phyloP scores from a whole-genome alignment of 352 stramenopile species.

The Phytophthora pseudosyringae region DNA sequence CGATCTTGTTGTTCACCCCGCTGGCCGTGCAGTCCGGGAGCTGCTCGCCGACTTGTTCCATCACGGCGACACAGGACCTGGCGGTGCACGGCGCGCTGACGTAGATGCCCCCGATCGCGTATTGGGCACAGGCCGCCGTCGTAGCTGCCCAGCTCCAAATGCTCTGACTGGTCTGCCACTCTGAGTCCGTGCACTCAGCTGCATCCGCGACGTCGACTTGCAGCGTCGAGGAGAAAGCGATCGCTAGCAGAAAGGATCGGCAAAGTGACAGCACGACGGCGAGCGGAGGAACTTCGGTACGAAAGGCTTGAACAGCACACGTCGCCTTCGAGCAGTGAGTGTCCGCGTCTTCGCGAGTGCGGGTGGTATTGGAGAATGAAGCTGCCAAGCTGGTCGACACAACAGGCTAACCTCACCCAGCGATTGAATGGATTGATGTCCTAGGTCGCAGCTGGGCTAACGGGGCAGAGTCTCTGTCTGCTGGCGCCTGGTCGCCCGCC shows the following conservation, averaged over 20 bases:
- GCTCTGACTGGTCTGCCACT: slow-evolving; percentile 18
- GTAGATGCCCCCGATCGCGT: slow-evolving; percentile 15
- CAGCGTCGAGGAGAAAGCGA: background rate
- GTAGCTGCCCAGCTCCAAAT: slow-evolving; percentile 23
- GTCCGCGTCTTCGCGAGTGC: background rate
- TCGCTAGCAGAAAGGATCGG: background rate
- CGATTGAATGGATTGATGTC: background rate
- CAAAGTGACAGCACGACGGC: background rate
- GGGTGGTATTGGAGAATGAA: slow-evolving; percentile 7
- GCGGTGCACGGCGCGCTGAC: slow-evolving; percentile 25
- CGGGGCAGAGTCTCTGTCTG: too few species aligned
- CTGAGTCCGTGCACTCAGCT: slow-evolving; percentile 23
- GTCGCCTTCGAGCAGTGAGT: background rate
- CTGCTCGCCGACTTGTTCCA: slow-evolving; percentile 27
- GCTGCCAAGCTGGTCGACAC: background rate
- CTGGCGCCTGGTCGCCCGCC: too few species aligned
- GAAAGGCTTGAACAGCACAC: background rate
- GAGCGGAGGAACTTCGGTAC: background rate
- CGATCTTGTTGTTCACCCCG: slow-evolving; percentile 31
- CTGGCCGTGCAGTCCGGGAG: slow-evolving; percentile 22
- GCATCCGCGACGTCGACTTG: background rate
- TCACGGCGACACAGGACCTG: slow-evolving; percentile 18
- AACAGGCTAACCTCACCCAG: too few species aligned
- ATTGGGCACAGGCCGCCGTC: slow-evolving; percentile 22
- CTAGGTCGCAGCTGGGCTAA: background rate